phyloP scores from a whole-genome alignment of 2,329 filamentous ascomycete genomes.

The Didymella keratinophila region DNA sequence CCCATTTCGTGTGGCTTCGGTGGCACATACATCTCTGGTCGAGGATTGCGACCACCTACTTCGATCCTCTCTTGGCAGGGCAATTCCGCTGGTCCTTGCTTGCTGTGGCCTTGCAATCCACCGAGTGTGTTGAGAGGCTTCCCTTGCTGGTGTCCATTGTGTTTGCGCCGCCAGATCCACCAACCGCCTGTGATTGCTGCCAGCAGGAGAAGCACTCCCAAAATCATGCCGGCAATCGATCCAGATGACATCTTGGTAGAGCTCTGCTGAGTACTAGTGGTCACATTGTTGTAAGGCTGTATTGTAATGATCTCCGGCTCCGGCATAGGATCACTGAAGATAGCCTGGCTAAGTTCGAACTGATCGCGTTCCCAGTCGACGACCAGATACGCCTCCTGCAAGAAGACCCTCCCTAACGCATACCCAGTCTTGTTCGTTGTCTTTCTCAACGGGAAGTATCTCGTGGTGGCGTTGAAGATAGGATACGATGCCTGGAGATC shows the following conservation, averaged over 20 bases:
- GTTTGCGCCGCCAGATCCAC: not conserved
- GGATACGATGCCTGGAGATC: conserved; percentile 1
- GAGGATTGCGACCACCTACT: not conserved
- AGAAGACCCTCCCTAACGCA: conserved; percentile 64
- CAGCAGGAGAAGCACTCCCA: not conserved
- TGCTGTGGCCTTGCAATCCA: not conserved
- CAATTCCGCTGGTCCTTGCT: not conserved
- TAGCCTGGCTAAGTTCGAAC: conserved; percentile 54
- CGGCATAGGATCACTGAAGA: conserved; percentile 28
- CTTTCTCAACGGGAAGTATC: conserved; percentile 4
- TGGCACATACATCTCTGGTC: not conserved
- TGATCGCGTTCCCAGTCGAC: conserved; percentile 55
- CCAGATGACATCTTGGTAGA: not conserved
- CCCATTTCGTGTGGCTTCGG: not conserved
- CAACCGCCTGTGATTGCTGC: not conserved
- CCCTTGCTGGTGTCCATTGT: not conserved
- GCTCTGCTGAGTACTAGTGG: not conserved
- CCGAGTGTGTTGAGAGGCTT: not conserved
- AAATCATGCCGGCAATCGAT: not conserved
- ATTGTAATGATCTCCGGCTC: conserved; percentile 38
- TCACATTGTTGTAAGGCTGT: conserved; percentile 2
- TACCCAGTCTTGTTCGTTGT: not conserved
- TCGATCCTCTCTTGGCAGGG: not conserved
- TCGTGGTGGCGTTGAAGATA: conserved; percentile 1
- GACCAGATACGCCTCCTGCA: conserved; percentile 68